Conservation (phyloP, 1,139 yeast species). For the Debaryomycetaceae sp. region DNA sequence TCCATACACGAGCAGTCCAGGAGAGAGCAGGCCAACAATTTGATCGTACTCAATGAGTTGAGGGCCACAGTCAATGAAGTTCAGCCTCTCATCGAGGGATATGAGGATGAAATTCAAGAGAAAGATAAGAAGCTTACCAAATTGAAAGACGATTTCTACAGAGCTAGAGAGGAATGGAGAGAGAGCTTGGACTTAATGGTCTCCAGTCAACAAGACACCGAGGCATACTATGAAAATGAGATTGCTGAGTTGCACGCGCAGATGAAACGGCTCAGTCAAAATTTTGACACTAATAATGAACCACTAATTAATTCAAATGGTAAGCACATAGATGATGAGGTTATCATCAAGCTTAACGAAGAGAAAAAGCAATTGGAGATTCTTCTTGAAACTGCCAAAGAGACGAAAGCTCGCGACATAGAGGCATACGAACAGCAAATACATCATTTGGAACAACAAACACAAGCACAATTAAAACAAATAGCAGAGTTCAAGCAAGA, state of each 20-base stretch:
- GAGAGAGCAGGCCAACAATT: conserved; percentile 33
- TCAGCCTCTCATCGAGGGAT: conserved; percentile 44
- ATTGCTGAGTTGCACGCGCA: conserved; percentile 13
- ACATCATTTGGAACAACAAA: background rate
- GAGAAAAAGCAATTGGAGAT: background rate
- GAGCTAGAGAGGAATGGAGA: conserved; percentile 56
- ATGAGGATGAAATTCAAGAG: conserved; percentile 38
- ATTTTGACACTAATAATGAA: background rate
- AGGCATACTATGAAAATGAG: conserved; percentile 26
- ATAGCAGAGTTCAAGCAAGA: background rate
- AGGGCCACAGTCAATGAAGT: conserved; percentile 42
- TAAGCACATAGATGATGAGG: background rate
- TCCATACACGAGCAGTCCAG: conserved; percentile 19
- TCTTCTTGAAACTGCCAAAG: background rate
- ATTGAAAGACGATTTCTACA: conserved; percentile 45
- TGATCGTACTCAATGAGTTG: conserved; percentile 36
- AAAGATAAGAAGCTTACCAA: conserved; percentile 44
- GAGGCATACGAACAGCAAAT: background rate
- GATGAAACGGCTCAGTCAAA: background rate
- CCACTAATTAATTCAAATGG: background rate
- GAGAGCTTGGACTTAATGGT: conserved; percentile 54
- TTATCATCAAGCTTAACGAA: conserved; percentile 6
- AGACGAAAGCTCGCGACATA: background rate
- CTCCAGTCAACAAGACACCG: conserved; percentile 41
- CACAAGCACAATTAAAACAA: background rate